These are phyloP conservation scores for Talaromyces atroroseus DNA, from an alignment of 2,329 filamentous ascomycete genomes.

Conservation along the genomic window DNA sequence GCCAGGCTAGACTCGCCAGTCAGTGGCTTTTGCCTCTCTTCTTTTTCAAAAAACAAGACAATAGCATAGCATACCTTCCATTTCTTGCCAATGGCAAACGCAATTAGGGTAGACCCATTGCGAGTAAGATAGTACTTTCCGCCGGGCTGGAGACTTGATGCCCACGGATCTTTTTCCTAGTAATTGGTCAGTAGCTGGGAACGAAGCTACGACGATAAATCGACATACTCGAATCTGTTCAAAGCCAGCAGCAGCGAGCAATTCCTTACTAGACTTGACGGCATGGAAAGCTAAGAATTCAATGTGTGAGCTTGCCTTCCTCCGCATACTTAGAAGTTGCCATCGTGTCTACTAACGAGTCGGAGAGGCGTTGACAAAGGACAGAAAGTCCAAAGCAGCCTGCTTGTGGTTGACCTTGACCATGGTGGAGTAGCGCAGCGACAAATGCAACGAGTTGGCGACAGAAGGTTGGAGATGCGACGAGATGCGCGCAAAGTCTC, in stretches of 20 bases:
- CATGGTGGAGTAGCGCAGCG: conserved; percentile 20
- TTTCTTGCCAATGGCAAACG: conserved; percentile 82
- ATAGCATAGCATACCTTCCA: conserved; percentile 57
- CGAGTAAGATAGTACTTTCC: conserved; percentile 96
- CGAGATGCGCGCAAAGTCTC: background rate
- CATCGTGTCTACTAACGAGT: conserved; percentile 60
- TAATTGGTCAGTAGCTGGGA: background rate
- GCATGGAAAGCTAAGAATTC: conserved; percentile 84
- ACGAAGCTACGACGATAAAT: background rate
- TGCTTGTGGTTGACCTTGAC: conserved; percentile 25
- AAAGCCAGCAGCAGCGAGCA: conserved; percentile 80
- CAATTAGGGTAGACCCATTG: conserved; percentile 85
- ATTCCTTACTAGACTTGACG: conserved; percentile 69
- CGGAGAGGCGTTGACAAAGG: conserved; percentile 90
- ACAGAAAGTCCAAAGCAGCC: conserved; percentile 74
- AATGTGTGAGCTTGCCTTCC: conserved; percentile 18
- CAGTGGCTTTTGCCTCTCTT: background rate
- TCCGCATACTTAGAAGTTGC: conserved; percentile 7
- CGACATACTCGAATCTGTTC: conserved; percentile 63
- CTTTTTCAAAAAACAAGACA: background rate
- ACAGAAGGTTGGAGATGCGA: background rate
- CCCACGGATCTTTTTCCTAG: conserved; percentile 82
- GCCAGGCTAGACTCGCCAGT: conserved; percentile 51
- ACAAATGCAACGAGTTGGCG: background rate
- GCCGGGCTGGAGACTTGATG: conserved; percentile 69